phyloP scores from a whole-genome alignment of 1,284 basidiomycete species.

The Sporisorium exsertum region DNA sequence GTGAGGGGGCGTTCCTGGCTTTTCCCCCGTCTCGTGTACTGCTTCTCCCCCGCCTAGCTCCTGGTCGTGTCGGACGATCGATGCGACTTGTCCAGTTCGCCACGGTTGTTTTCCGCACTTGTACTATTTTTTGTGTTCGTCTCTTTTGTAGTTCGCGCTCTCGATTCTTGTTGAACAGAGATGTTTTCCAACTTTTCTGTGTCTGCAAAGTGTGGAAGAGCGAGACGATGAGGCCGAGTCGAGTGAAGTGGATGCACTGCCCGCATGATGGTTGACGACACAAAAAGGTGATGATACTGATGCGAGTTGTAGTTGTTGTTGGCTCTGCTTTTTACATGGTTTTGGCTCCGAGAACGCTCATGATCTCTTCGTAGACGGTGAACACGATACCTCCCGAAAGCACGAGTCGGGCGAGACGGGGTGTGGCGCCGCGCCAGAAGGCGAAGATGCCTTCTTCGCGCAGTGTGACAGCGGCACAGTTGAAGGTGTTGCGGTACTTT shows the following conservation, averaged over 20 bases:
- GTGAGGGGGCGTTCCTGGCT: neutral
- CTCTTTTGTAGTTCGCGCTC: neutral
- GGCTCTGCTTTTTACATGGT: slow-evolving; percentile 33
- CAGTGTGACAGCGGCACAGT: slow-evolving; percentile 76
- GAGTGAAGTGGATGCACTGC: no score
- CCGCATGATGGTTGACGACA: no score
- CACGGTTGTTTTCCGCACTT: slow-evolving; percentile 21
- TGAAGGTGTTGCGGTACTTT: slow-evolving; percentile 90
- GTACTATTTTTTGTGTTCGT: slow-evolving; percentile 40
- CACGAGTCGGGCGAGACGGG: slow-evolving; percentile 71
- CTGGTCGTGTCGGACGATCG: slow-evolving; percentile 26
- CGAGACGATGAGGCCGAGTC: neutral
- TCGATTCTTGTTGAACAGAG: slow-evolving; percentile 14
- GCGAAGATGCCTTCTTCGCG: slow-evolving; percentile 81
- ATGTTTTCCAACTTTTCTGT: neutral
- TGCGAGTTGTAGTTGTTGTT: neutral
- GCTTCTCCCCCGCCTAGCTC: slow-evolving; percentile 9
- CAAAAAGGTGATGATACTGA: neutral
- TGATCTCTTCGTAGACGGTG: slow-evolving; percentile 74
- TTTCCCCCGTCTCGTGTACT: slow-evolving; percentile 7
- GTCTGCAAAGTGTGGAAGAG: neutral
- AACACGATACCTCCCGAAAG: slow-evolving; percentile 95
- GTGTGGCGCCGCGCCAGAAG: slow-evolving; percentile 95
- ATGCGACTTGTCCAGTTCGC: slow-evolving; percentile 11
- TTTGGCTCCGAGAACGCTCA: slow-evolving; percentile 50